A percentile compares a stretch with the other conserved stretches of the same genome.
Conservation (phyloP, 371 early-diverging fungal species). For the Mortierella sp. region DNA sequence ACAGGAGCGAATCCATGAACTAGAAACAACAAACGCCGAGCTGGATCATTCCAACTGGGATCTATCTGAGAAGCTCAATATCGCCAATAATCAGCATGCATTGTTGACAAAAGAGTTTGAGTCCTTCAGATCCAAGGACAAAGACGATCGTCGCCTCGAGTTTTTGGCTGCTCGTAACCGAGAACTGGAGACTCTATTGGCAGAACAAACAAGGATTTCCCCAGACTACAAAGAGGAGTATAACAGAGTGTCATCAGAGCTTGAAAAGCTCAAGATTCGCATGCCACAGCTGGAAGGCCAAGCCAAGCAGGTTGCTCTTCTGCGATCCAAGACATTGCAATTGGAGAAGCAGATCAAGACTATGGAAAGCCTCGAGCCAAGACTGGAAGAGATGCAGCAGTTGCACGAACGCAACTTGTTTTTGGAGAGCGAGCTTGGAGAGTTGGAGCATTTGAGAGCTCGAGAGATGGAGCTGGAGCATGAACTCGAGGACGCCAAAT, state of each 20-base stretch:
- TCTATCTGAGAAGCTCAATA: slow-evolving; percentile 43
- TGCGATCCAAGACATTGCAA: slow-evolving; percentile 37
- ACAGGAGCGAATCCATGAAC: slow-evolving; percentile 48
- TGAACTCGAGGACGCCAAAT: slow-evolving; percentile 39
- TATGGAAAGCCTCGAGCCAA: slow-evolving; percentile 48
- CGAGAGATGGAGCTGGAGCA: slow-evolving; percentile 49
- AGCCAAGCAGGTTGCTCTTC: slow-evolving; percentile 47
- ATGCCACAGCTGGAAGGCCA: slow-evolving; percentile 54
- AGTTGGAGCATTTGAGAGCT: slow-evolving; percentile 51
- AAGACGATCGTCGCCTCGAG: slow-evolving; percentile 51
- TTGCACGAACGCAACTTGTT: slow-evolving; percentile 50
- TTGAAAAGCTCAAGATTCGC: slow-evolving; percentile 47
- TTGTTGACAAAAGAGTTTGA: slow-evolving; percentile 51
- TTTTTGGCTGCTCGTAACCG: slow-evolving; percentile 36
- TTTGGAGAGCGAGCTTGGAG: slow-evolving; percentile 47
- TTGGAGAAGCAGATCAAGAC: slow-evolving; percentile 57
- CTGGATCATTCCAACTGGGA: slow-evolving; percentile 54
- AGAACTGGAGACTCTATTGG: slow-evolving; percentile 34
- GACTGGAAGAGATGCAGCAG: slow-evolving; percentile 42
- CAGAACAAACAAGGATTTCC: slow-evolving; percentile 32
- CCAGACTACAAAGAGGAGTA: slow-evolving; percentile 55
- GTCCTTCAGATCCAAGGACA: slow-evolving; percentile 53
- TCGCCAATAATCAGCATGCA: slow-evolving; percentile 51
- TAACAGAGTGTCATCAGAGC: slow-evolving; percentile 35
- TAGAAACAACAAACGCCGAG: slow-evolving; percentile 53